Evolutionary conservation across 371 early-diverging fungal species (phyloP).

Genomic region (Blakeslea trispora): DNA sequence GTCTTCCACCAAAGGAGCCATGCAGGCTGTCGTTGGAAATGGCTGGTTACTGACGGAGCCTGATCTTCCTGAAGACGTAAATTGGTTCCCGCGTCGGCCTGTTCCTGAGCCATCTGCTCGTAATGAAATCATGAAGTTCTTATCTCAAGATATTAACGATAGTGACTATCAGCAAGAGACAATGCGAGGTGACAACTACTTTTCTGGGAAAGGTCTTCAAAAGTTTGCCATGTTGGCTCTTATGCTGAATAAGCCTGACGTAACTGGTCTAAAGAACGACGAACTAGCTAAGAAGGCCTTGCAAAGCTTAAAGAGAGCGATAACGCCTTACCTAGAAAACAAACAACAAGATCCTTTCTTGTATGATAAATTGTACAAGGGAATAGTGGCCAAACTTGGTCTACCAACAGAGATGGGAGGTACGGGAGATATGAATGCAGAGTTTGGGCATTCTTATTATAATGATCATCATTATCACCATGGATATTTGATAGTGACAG

Average conservation of each 20-base stretch:
- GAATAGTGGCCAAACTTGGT: slow-evolving; percentile 60
- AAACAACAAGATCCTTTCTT: slow-evolving; percentile 54
- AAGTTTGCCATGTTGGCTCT: slow-evolving; percentile 66
- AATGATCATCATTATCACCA: slow-evolving; percentile 86
- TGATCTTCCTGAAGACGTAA: slow-evolving; percentile 25
- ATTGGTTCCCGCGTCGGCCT: slow-evolving; percentile 41
- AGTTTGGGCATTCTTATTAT: slow-evolving; percentile 53
- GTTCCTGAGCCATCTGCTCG: slow-evolving; percentile 35
- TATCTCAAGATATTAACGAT: slow-evolving; percentile 42
- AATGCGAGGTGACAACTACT: slow-evolving; percentile 61
- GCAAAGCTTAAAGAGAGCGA: slow-evolving; percentile 44
- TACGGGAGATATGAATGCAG: slow-evolving; percentile 40
- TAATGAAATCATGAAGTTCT: slow-evolving; percentile 37
- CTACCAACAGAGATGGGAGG: slow-evolving; percentile 44
- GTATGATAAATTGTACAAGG: slow-evolving; percentile 70
- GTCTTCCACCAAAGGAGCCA: slow-evolving; percentile 66
- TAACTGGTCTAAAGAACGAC: slow-evolving; percentile 46
- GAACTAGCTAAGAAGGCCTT: slow-evolving; percentile 42
- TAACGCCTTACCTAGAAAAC: slow-evolving; percentile 63
- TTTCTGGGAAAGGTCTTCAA: slow-evolving; percentile 75
- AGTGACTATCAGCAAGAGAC: slow-evolving; percentile 45
- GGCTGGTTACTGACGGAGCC: slow-evolving; percentile 61
- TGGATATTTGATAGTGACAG: slow-evolving; percentile 62
- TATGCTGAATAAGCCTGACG: slow-evolving; percentile 49
- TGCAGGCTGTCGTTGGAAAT: slow-evolving; percentile 64